These are phyloP conservation scores for Phytopythium chamaehyphon DNA, from an alignment of 352 stramenopile species.

Conservation along the genomic window DNA sequence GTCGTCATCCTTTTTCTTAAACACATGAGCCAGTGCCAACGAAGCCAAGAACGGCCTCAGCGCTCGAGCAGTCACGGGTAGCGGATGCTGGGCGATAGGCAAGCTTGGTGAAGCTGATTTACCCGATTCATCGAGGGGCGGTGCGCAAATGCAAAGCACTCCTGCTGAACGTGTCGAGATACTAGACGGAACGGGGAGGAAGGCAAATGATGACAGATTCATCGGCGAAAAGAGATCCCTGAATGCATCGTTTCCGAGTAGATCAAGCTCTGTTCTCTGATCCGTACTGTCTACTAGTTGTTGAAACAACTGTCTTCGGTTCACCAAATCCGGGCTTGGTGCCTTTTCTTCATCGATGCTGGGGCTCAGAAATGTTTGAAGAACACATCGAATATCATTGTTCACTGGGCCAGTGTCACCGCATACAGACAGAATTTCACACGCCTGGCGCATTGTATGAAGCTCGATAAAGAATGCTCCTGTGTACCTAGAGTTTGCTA, in stretches of 20 bases:
- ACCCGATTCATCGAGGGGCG: neutral
- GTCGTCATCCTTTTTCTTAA: conserved; percentile 57
- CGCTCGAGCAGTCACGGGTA: neutral
- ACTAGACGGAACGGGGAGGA: conserved; percentile 44
- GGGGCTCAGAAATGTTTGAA: neutral
- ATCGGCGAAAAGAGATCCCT: conserved; percentile 10
- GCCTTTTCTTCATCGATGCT: neutral
- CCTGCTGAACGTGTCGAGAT: conserved; percentile 30
- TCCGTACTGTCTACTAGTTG: conserved; percentile 36
- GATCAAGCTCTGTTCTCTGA: conserved; percentile 25
- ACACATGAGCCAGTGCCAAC: conserved; percentile 36
- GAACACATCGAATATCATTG: neutral
- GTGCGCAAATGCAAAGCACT: conserved; percentile 35
- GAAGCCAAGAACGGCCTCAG: conserved; percentile 52
- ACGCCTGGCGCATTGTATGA: conserved; percentile 1
- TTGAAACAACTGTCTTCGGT: conserved; percentile 19
- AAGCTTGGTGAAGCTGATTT: conserved; percentile 7
- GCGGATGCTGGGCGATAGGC: neutral
- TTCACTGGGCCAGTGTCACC: neutral
- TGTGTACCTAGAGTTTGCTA: conserved; percentile 4
- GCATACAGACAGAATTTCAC: conserved; percentile 1
- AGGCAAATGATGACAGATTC: conserved; percentile 23
- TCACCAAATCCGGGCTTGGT: neutral
- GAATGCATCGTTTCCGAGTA: conserved; percentile 32
- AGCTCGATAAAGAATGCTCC: conserved; percentile 5